Evolutionary conservation across 2,329 filamentous ascomycete genomes (phyloP), one percentile per base, ranked within the genome.

Genomic region (Pseudogymnoascus sp.): DNA sequence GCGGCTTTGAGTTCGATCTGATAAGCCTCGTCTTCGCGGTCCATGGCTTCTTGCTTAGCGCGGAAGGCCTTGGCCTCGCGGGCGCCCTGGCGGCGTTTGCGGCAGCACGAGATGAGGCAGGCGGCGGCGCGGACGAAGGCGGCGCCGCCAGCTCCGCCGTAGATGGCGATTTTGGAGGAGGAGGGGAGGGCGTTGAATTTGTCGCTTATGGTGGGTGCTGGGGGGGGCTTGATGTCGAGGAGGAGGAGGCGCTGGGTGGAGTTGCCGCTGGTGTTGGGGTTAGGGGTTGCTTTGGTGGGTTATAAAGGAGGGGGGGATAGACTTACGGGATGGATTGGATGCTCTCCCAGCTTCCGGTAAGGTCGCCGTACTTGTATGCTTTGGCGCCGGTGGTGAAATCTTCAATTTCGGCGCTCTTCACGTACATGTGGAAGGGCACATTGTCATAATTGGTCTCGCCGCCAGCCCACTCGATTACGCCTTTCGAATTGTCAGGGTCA

Each of bases 341-440:
- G 76, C 86, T 88, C 69, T 87, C 69, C 78, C 79, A 89, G 61
- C 75, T 77, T 60, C 89, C 89, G 0, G 80, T 78, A 40, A 77
- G 76, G 70, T 89, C 88, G 25, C 79, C 78, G 69, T 84, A 92
- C 52, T 80, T 75, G 71, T 92, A 93, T 68, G 84, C 82, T 68
- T 84, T 84, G 55, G 77, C 79, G 0, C 85, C 84, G 59, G 79
- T 82, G 70, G 82, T 83, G 75, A 83, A 84, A 67, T 87, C 84
- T 61, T 85, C 65, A 61, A 82, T 79, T 31, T 79, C 77, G 35
- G 85, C 76, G 31, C 80, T 84, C 78, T 89, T 83, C 67, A 93
- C 82, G 64, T 83, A 85, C 89, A 93, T 93, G 69, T 81, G 86
- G 77, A 84, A 93, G 0, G 90, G 90, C 0, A 79, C 87, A 25